Percentiles rank a stretch among this genome's conserved stretches.
Conservation (phyloP, 2,329 filamentous ascomycete species). For the Didymella pinodella region DNA sequence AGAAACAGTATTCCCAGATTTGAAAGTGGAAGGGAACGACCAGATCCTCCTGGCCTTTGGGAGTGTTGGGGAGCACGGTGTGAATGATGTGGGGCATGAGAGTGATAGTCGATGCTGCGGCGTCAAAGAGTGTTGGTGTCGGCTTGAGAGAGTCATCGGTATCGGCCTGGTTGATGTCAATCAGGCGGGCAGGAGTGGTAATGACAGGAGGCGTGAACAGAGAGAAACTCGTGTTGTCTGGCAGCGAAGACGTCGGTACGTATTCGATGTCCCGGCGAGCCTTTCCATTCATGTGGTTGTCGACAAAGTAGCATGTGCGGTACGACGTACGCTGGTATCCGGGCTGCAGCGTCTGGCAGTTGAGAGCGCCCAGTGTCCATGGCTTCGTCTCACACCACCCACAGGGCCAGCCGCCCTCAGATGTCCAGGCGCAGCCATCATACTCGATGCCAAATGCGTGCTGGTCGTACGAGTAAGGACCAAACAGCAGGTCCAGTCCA, state of each 20-base stretch:
- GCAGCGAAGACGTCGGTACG: not conserved
- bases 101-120: not conserved
- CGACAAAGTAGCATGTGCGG: constrained; percentile 7
- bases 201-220: not conserved
- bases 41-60: not conserved
- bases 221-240: not conserved
- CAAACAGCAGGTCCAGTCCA: not conserved
- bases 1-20: constrained; percentile 8
- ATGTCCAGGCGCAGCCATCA: constrained; percentile 5
- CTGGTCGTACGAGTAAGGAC: not conserved
- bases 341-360: constrained; percentile 10
- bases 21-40: constrained; percentile 29
- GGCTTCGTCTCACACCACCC: constrained; percentile 7
- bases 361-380: not conserved
- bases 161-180: not conserved
- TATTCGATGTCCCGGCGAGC: not conserved
- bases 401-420: constrained; percentile 7
- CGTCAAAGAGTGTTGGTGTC: not conserved
- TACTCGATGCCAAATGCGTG: not conserved
- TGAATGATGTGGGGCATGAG: constrained; percentile 10
- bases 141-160: not conserved
- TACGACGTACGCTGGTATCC: constrained; percentile 2
- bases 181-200: not conserved
- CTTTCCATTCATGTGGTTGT: not conserved
- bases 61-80: not conserved